A percentile compares a stretch with the other conserved stretches of the same genome.
Evolutionary conservation across 768 basidiomycete species (phyloP).

Genomic region (Ramaria rubella): DNA sequence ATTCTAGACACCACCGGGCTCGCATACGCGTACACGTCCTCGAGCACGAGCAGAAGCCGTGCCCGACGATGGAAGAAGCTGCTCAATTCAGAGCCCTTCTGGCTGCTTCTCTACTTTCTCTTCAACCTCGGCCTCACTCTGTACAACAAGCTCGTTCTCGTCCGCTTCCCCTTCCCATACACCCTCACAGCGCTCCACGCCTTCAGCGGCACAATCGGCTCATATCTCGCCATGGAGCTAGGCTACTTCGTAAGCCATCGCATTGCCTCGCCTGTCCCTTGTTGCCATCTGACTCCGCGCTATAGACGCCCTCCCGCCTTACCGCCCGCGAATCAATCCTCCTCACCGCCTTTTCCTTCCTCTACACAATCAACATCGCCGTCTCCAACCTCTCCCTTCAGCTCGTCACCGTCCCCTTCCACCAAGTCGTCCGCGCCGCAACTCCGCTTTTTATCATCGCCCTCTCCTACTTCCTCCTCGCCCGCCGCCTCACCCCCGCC

Average conservation of each 20-base stretch:
- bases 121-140: constrained; percentile 91
- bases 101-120: constrained; percentile 79
- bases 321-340: constrained; percentile 47
- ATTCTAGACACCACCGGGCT: background rate
- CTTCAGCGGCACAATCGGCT: constrained; percentile 77
- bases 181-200: constrained; percentile 91
- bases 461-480: constrained; percentile 65
- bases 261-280: background rate
- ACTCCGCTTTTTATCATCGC: constrained; percentile 89
- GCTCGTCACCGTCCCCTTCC: constrained; percentile 90
- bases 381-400: constrained; percentile 88
- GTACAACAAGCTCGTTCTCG: constrained; percentile 91
- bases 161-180: constrained; percentile 93
- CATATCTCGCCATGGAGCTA: constrained; percentile 52
- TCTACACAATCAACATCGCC: constrained; percentile 92
- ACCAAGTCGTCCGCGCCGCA: constrained; percentile 91
- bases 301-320: constrained; percentile 46
- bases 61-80: constrained; percentile 9
- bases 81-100: constrained; percentile 31
- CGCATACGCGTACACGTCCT: background rate
- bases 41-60: background rate
- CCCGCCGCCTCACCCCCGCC: constrained; percentile 46
- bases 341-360: constrained; percentile 73
- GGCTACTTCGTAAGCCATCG: constrained; percentile 43
- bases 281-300: background rate